Evolutionary conservation across 2,329 filamentous ascomycete genomes (phyloP).

Genomic region (Paraphoma sp.): DNA sequence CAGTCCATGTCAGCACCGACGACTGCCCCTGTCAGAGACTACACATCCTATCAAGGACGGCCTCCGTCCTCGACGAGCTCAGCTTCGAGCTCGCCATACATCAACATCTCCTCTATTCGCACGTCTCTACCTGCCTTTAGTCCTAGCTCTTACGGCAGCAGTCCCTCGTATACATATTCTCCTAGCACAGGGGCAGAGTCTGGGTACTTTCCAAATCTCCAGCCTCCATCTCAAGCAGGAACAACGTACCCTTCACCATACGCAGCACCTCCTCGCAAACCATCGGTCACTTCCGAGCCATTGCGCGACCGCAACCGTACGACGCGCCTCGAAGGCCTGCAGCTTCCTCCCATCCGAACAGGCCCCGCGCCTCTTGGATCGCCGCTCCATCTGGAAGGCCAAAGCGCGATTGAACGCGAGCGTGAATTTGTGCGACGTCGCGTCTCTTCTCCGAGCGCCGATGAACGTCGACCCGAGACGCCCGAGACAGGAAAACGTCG

Average conservation of each 20-base stretch:
- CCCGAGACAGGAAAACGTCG: slow-evolving; percentile 43
- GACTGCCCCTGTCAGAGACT: slow-evolving; percentile 31
- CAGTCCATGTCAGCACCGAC: slow-evolving; percentile 39
- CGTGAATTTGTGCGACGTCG: slow-evolving; percentile 33
- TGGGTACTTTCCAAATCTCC: slow-evolving; percentile 42
- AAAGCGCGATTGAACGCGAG: slow-evolving; percentile 24
- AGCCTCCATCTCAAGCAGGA: slow-evolving; percentile 32
- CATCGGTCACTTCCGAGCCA: slow-evolving; percentile 36
- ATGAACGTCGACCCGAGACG: slow-evolving; percentile 36
- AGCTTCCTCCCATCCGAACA: slow-evolving; percentile 46
- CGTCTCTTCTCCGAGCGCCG: slow-evolving; percentile 35
- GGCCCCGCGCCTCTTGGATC: slow-evolving; percentile 39
- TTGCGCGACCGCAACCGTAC: slow-evolving; percentile 31
- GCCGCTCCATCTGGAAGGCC: slow-evolving; percentile 34
- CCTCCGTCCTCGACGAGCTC: slow-evolving; percentile 42
- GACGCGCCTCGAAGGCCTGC: slow-evolving; percentile 38
- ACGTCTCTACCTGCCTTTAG: slow-evolving; percentile 44
- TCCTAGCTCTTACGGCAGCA: slow-evolving; percentile 42
- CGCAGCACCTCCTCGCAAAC: slow-evolving; percentile 29
- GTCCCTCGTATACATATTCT: slow-evolving; percentile 44
- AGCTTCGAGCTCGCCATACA: slow-evolving; percentile 43
- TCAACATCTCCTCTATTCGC: slow-evolving; percentile 41
- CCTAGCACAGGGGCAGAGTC: slow-evolving; percentile 40
- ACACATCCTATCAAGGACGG: slow-evolving; percentile 33
- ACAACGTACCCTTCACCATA: slow-evolving; percentile 39